Evolutionary conservation across 2,329 filamentous ascomycete species (phyloP), one percentile per base, ranked within the genome.

Genomic region (Nakataea oryzae): DNA sequence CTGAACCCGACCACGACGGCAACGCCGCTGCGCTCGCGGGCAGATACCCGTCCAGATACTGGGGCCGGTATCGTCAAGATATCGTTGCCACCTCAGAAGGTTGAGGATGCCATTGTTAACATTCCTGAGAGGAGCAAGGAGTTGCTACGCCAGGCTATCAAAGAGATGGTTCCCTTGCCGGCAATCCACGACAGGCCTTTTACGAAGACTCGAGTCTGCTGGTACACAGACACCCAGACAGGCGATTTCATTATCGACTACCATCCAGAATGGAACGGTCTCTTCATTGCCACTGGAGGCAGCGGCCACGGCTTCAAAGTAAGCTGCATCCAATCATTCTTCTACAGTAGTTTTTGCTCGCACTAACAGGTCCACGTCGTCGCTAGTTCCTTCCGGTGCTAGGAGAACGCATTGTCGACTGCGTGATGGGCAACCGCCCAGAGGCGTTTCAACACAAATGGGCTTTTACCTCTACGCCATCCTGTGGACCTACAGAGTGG

Each of bases 161-260:
- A 74, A 14, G 78, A 85, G 63, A 80, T 89, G 67, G 76, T 90
- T 5, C 86, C 88, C 1, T 70, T 79, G 64, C 74, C 74, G 8
- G 77, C 78, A 12, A 77, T 90, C 24, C 79, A 78, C 59, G 77
- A 80, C 28, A 78, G 88, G 29, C 82, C 84, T 1, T 90, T 89
- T 75, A 74, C 75, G 63, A 76, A 78, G 61, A 87, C 85, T 2
- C 78, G 86, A 28, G 74, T 91, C 61, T 91, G 88, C 75, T 91
- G 88, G 88, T 91, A 91, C 71, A 85, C 85, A 6, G 88, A 91
- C 74, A 91, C 88, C 67, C 79, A 84, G 9, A 84, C 83, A 24
- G 88, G 84, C 27, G 85, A 91, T 70, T 91, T 89, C 75, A 78
- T 91, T 62, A 79, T 90, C 64, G 83, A 86, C 69, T 86, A 86